These are phyloP conservation scores for Nicotiana rustica DNA, from an alignment of 305 asterid species.

Conservation along the genomic window DNA sequence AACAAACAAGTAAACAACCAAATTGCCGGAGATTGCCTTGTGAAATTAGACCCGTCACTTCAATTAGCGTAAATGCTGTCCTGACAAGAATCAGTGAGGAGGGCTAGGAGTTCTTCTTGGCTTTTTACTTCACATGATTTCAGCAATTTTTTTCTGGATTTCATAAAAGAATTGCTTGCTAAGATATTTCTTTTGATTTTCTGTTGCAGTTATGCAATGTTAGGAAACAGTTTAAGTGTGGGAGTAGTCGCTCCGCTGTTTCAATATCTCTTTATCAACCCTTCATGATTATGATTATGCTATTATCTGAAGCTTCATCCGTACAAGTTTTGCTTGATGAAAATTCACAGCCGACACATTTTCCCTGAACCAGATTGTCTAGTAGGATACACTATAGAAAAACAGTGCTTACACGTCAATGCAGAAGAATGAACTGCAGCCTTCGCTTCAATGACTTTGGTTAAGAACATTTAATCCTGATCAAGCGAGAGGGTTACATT, in stretches of 20 bases:
- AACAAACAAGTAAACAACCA: not conserved
- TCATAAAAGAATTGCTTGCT: not conserved
- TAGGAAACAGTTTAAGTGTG: constrained; percentile 90
- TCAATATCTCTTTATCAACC: constrained; percentile 61
- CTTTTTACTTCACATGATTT: not conserved
- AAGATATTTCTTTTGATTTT: constrained; percentile 2
- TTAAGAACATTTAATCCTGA: not conserved
- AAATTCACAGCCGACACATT: not conserved
- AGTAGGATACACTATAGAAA: not conserved
- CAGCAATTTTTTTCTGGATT: constrained; percentile 7
- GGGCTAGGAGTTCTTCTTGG: not conserved
- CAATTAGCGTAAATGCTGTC: not conserved
- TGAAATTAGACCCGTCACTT: not conserved
- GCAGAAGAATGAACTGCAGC: constrained; percentile 22
- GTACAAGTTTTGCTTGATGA: not conserved
- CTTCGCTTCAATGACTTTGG: not conserved
- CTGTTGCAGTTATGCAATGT: constrained; percentile 81
- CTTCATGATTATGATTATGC: constrained; percentile 19
- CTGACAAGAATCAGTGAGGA: not conserved
- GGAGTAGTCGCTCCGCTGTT: constrained; percentile 86
- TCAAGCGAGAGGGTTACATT: not conserved
- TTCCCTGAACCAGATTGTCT: constrained; percentile 7
- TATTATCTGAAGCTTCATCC: constrained; percentile 22
- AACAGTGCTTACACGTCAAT: not conserved
- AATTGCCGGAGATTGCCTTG: not conserved